Conservation (phyloP, 495 filamentous ascomycete species). For the Aspergillus coremiiformis region DNA sequence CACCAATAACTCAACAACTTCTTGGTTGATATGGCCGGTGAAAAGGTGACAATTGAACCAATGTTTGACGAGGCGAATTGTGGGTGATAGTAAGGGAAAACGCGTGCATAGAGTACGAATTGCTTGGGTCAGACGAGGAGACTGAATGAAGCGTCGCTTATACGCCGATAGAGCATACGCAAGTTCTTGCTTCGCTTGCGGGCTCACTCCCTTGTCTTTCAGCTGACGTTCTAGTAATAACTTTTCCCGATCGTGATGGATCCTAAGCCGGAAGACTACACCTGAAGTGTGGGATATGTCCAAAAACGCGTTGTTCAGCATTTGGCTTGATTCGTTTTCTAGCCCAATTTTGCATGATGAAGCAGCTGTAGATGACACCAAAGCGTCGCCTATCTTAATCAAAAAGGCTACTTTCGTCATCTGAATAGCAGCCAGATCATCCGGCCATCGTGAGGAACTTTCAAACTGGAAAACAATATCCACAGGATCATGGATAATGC, state of each 20-base stretch:
- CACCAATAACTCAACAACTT: slow-evolving; percentile 75
- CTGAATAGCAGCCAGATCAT: slow-evolving; percentile 82
- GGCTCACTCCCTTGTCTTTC: slow-evolving; percentile 60
- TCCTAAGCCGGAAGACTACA: slow-evolving; percentile 48
- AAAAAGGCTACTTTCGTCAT: slow-evolving; percentile 90
- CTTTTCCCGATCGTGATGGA: slow-evolving; percentile 75
- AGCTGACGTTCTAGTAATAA: slow-evolving; percentile 67
- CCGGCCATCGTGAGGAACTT: slow-evolving; percentile 88
- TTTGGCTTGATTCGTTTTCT: slow-evolving; percentile 60
- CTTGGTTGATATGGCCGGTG: slow-evolving; percentile 62
- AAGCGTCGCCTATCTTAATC: slow-evolving; percentile 64
- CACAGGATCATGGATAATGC: slow-evolving; percentile 35
- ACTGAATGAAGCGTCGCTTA: slow-evolving; percentile 61
- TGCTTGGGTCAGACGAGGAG: slow-evolving; percentile 72
- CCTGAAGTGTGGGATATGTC: slow-evolving; percentile 69
- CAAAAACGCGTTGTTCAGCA: slow-evolving; percentile 74
- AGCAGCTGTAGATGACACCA: slow-evolving; percentile 50
- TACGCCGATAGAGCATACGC: slow-evolving; percentile 61
- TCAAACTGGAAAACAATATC: slow-evolving; percentile 85
- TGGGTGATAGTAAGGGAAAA: slow-evolving; percentile 71
- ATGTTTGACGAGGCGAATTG: slow-evolving; percentile 78
- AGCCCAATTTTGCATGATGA: slow-evolving; percentile 60
- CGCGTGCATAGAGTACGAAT: slow-evolving; percentile 72
- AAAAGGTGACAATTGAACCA: slow-evolving; percentile 88
- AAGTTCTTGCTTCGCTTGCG: slow-evolving; percentile 55